Conservation (phyloP, 139 green algal genomes). For the Closterium sp. region DNA sequence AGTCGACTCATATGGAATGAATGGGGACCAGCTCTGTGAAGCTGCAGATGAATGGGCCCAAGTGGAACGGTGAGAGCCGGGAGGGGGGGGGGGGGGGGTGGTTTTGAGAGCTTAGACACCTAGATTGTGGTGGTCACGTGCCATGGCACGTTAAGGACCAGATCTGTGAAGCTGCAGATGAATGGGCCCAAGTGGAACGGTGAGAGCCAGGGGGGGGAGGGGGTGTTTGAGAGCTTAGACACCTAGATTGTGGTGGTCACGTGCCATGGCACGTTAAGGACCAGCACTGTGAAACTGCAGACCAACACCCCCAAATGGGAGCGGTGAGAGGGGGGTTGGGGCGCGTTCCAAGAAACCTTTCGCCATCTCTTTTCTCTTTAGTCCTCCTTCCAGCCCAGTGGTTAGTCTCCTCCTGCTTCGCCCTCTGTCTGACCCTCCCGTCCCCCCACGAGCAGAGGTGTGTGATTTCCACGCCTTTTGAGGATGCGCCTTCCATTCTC, state of each 20-base stretch:
- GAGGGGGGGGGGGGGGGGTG: slow-evolving; percentile 19
- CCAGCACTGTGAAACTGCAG: slow-evolving; percentile 31
- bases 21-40: slow-evolving; percentile 48
- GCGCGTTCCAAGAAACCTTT: too few species aligned
- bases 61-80: slow-evolving; percentile 35
- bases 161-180: slow-evolving; percentile 17
- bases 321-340: slow-evolving; percentile 3
- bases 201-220: not conserved
- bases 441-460: slow-evolving; percentile 8
- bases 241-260: too few species aligned
- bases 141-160: too few species aligned
- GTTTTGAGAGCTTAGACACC: too few species aligned
- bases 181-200: not conserved
- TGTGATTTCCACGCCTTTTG: slow-evolving; percentile 45
- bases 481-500: slow-evolving; percentile 20
- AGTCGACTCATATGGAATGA: too few species aligned
- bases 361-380: too few species aligned
- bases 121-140: too few species aligned
- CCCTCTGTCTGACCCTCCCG: too few species aligned
- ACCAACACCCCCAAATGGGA: slow-evolving; percentile 23
- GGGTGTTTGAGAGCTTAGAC: not conserved
- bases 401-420: too few species aligned
- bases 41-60: slow-evolving; percentile 38
- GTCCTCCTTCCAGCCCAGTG: too few species aligned
- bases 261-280: not conserved